Percentiles rank a stretch among this genome's conserved stretches.
Conservation (phyloP, 192 early-diverging fungal species). For the Podila verticillata region DNA sequence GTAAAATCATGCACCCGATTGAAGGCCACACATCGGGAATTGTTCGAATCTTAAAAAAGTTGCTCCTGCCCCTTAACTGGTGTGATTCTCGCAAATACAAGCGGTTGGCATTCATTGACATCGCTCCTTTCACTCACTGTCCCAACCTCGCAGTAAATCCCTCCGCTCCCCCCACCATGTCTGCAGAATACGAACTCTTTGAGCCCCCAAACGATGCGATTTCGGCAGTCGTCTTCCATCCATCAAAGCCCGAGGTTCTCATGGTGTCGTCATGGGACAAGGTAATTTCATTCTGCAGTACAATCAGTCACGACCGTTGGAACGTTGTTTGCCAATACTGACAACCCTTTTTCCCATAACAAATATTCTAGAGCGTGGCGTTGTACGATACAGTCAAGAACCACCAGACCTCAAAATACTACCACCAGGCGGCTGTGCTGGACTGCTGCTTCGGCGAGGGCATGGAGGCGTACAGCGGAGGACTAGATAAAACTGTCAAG, state of each 20-base stretch:
- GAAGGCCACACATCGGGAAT: too few relatives aligned
- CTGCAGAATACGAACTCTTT: slow-evolving; percentile 73
- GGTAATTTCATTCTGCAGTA: slow-evolving; percentile 46
- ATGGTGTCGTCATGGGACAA: slow-evolving; percentile 93
- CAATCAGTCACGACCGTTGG: not conserved
- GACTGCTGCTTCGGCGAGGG: slow-evolving; percentile 77
- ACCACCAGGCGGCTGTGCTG: slow-evolving; percentile 79
- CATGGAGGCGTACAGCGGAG: slow-evolving; percentile 73
- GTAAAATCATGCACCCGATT: too few relatives aligned
- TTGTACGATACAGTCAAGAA: slow-evolving; percentile 84
- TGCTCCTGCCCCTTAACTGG: too few relatives aligned
- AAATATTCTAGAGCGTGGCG: slow-evolving; percentile 67
- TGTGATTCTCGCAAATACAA: too few relatives aligned
- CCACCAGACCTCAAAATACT: slow-evolving; percentile 61
- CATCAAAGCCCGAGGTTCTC: slow-evolving; percentile 70
- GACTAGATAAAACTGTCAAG: slow-evolving; percentile 76
- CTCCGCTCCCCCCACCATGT: too few relatives aligned
- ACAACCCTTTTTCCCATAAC: not conserved
- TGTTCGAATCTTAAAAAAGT: too few relatives aligned
- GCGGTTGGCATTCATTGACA: not conserved
- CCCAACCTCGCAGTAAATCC: not conserved
- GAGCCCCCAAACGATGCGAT: slow-evolving; percentile 91
- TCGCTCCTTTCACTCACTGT: not conserved
- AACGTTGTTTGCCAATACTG: not conserved
- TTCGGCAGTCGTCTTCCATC: slow-evolving; percentile 76